A percentile compares a stretch with the other conserved stretches of the same genome.
Conservation (phyloP, 768 basidiomycete species). For the Tylopilus rubrobrunneus region DNA sequence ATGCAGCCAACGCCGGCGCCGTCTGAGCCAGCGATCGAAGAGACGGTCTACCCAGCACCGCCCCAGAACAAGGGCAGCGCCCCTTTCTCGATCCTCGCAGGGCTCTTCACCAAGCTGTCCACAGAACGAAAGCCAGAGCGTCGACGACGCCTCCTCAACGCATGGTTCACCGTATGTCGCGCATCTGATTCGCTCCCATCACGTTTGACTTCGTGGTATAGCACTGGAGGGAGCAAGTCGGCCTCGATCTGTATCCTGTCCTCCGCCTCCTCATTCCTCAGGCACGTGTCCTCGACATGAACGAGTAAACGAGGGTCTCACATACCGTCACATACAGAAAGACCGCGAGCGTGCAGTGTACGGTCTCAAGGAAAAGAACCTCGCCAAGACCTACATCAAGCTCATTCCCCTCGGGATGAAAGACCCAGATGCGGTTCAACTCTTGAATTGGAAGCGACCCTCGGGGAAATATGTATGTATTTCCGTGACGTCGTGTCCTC, state of each 20-base stretch:
- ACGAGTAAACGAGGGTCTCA: not conserved
- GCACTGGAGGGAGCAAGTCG: conserved; percentile 86
- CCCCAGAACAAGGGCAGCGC: conserved; percentile 66
- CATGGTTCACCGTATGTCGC: conserved; percentile 75
- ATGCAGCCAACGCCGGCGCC: conserved; percentile 72
- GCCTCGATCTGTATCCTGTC: conserved; percentile 85
- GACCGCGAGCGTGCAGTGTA: conserved; percentile 91
- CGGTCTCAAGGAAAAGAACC: conserved; percentile 89
- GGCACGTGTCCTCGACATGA: conserved; percentile 36
- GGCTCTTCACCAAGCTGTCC: conserved; percentile 73
- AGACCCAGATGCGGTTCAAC: conserved; percentile 75
- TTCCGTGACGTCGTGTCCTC: not conserved
- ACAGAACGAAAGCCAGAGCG: conserved; percentile 72
- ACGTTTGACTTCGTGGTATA: conserved; percentile 29
- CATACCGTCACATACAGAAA: conserved; percentile 51
- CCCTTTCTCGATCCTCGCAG: conserved; percentile 63
- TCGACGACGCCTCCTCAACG: conserved; percentile 60
- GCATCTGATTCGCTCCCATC: not conserved
- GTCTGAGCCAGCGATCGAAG: conserved; percentile 37
- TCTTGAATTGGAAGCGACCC: conserved; percentile 90
- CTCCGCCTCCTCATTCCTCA: conserved; percentile 89
- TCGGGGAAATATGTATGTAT: conserved; percentile 58
- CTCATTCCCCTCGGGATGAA: conserved; percentile 78
- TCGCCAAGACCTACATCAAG: conserved; percentile 91
- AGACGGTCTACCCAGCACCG: conserved; percentile 45